A percentile compares a stretch with the other conserved stretches of the same genome.
These are phyloP conservation scores for Talaromyces funiculosus DNA, from an alignment of 2,329 filamentous ascomycete species.

Conservation along the genomic window DNA sequence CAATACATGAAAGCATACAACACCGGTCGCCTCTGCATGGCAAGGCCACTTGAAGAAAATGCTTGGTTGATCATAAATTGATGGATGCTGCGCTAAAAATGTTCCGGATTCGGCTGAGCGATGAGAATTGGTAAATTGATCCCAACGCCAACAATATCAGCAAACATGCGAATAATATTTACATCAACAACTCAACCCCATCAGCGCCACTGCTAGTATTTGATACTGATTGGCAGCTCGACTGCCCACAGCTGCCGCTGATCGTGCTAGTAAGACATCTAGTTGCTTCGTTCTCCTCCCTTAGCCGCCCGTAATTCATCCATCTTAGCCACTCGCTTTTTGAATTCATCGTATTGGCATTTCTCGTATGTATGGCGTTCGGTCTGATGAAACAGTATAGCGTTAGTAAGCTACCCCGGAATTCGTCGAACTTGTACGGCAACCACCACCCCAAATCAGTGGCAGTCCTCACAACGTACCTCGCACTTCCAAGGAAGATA, in stretches of 20 bases:
- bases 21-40: neutral
- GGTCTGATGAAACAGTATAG: slow-evolving; percentile 52
- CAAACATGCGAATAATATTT: slow-evolving; percentile 36
- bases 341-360: slow-evolving; percentile 98
- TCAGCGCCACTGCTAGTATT: slow-evolving; percentile 14
- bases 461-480: slow-evolving; percentile 53
- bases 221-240: neutral
- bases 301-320: slow-evolving; percentile 86
- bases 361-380: slow-evolving; percentile 98
- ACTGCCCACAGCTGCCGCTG: neutral
- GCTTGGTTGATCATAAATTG: neutral
- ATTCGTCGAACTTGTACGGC: neutral
- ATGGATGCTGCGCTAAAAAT: neutral
- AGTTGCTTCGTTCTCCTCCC: slow-evolving; percentile 81
- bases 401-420: neutral
- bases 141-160: slow-evolving; percentile 33
- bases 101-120: slow-evolving; percentile 5
- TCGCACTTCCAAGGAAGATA: slow-evolving; percentile 98
- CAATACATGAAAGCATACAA: neutral
- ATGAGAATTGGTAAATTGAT: slow-evolving; percentile 16
- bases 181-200: slow-evolving; percentile 30
- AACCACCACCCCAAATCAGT: neutral
- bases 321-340: slow-evolving; percentile 98
- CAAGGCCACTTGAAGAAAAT: neutral
- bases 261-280: neutral